Percentiles rank a stretch among this genome's conserved stretches.
These are phyloP conservation scores for Penicillium sp. DNA, from an alignment of 2,329 filamentous ascomycete genomes.

Conservation along the genomic window DNA sequence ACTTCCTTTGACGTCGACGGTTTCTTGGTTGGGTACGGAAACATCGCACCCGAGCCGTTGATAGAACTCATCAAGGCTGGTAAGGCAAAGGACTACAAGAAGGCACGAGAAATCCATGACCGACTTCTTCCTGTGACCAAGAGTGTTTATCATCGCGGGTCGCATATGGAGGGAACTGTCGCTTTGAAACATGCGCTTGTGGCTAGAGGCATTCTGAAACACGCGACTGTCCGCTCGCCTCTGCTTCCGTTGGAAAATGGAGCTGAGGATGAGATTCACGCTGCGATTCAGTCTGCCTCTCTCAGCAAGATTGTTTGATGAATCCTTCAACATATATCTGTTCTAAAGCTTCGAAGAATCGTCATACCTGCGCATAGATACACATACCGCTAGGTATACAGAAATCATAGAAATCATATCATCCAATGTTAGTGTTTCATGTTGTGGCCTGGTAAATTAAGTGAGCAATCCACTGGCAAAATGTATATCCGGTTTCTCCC, in stretches of 20 bases:
- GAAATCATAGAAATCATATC: no score
- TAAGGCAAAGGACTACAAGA: constrained; percentile 54
- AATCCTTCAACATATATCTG: no score
- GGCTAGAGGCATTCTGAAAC: constrained; percentile 54
- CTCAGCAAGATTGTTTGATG: constrained; percentile 15
- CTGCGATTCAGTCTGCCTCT: constrained; percentile 15
- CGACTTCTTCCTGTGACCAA: constrained; percentile 56
- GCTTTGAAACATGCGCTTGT: constrained; percentile 58
- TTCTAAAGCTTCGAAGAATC: no score
- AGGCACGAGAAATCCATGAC: constrained; percentile 56
- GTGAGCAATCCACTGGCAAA: no score
- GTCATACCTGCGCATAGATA: no score
- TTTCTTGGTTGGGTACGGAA: constrained; percentile 60
- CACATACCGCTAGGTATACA: no score
- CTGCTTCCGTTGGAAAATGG: constrained; percentile 39
- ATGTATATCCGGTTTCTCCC: no score
- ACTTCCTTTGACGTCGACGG: constrained; percentile 41
- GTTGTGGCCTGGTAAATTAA: no score
- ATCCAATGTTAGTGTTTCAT: no score
- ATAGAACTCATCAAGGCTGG: constrained; percentile 57
- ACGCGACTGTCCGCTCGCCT: constrained; percentile 54
- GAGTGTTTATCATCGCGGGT: constrained; percentile 59
- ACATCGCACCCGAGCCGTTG: constrained; percentile 56
- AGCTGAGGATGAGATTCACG: constrained; percentile 23
- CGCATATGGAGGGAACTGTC: constrained; percentile 61